Evolutionary conservation across 768 basidiomycete species (phyloP), one percentile per base, ranked within the genome.

Genomic region (Amylocystis lapponica): DNA sequence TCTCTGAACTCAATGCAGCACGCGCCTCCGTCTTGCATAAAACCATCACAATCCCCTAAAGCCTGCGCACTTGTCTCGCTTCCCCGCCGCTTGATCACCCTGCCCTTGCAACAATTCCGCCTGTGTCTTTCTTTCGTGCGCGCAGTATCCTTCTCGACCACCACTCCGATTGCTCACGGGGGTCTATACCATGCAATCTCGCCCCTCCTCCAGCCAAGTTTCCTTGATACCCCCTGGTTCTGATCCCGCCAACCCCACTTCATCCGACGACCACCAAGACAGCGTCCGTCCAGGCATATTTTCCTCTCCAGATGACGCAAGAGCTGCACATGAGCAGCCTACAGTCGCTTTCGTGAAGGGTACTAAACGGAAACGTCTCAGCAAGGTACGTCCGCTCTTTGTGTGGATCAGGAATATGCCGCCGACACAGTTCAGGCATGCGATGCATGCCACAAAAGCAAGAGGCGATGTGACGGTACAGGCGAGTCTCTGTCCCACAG

Each of bases 391-490:
- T 23, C 39, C 25, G 39, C 14, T 8, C 38, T 9, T 8, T 14
- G 25, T 10, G 4, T 13, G 27, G 38, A 27, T 44, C 45, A 31
- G 22, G 20, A 16, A 29, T 16, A 39, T 29, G 17, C 16, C 13
- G 23, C 37, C 32, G 35, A 51, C 36, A 9, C 39, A 43, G n/a
- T 36, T 9, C 34, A 76, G 74, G 74, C 87, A 37, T 89, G 87
- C 63, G 83, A 87, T 62, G 81, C 83, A 41, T 90, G 87, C 60
- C 88, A 90, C 59, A 86, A 84, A 62, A 82, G 79, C 65, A 90
- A 90, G 59, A 78, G 87, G 20, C 78, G 86, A 36, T 89, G 86
- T 64, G 86, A 88, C 63, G 86, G 86, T 25, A 86, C 83, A 48
- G 80, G 84, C 83, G 48, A 46, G 79, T 68, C 38, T 25, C 37